phyloP scores from a whole-genome alignment of 2,329 filamentous ascomycete genomes.

The Lasiodiplodia theobromae region DNA sequence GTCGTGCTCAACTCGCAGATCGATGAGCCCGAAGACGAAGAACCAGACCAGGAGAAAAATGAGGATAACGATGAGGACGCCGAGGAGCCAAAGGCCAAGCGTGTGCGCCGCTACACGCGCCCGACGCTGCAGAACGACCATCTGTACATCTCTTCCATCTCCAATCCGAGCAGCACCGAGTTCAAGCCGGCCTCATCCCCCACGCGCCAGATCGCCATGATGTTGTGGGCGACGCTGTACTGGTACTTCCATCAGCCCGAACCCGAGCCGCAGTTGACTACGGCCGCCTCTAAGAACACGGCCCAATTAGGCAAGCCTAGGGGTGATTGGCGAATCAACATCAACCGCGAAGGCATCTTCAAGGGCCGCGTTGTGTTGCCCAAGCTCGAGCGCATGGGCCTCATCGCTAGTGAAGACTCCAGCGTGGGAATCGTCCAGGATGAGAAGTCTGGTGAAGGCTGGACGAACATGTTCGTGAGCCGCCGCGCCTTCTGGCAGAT shows the following conservation, averaged over 20 bases:
- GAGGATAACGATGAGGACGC: conserved; percentile 33
- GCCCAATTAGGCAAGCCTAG: conserved; percentile 73
- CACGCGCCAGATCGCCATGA: conserved; percentile 91
- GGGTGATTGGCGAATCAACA: conserved; percentile 85
- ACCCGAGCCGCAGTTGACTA: conserved; percentile 70
- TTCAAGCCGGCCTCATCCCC: conserved; percentile 82
- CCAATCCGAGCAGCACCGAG: conserved; percentile 79
- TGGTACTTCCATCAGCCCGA: conserved; percentile 96
- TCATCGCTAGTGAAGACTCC: conserved; percentile 79
- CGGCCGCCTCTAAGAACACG: conserved; percentile 68
- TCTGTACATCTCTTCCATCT: conserved; percentile 91
- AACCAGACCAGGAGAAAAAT: conserved; percentile 43
- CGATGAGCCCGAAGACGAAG: conserved; percentile 40
- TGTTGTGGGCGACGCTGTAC: conserved; percentile 92
- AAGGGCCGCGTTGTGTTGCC: conserved; percentile 82
- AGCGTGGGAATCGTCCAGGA: conserved; percentile 71
- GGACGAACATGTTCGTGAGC: conserved; percentile 83
- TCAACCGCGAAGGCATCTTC: conserved; percentile 88
- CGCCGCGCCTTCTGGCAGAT: conserved; percentile 90
- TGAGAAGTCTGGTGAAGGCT: conserved; percentile 69
- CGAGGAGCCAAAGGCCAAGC: conserved; percentile 35
- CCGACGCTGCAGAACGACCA: conserved; percentile 82
- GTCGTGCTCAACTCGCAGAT: conserved; percentile 79
- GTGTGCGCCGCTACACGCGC: conserved; percentile 69
- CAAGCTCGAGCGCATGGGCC: conserved; percentile 91